Conservation (phyloP, 257 asterid species). For the Craterostigma plantagineum region DNA sequence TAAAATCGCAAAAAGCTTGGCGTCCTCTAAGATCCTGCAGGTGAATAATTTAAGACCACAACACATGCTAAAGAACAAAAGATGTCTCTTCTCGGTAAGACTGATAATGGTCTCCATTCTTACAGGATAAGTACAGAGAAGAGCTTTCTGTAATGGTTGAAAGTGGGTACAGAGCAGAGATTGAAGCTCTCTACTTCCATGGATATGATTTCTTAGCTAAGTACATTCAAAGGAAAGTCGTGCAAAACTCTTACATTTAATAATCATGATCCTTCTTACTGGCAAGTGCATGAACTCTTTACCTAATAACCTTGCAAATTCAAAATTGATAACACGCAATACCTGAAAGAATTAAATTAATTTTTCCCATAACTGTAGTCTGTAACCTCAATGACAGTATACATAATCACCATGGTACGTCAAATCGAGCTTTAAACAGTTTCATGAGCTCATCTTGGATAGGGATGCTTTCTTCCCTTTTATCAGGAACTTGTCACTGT, state of each 20-base stretch:
- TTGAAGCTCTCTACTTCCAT: conserved; percentile 79
- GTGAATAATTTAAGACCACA: conserved; percentile 11
- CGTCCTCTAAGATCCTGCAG: conserved; percentile 50
- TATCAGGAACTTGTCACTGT: conserved; percentile 46
- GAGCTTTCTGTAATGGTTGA: conserved; percentile 55
- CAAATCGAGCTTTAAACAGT: too few relatives aligned
- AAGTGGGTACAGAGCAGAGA: conserved; percentile 60
- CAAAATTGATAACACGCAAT: too few relatives aligned
- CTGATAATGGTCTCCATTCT: not conserved
- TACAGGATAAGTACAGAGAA: conserved; percentile 65
- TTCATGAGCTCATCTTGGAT: conserved; percentile 10
- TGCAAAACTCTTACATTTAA: conserved; percentile 43
- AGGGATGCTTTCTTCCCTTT: conserved; percentile 61
- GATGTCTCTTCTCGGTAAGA: not conserved
- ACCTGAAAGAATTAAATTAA: too few relatives aligned
- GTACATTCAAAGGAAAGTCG: conserved; percentile 68
- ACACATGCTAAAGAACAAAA: too few relatives aligned
- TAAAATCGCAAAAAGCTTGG: conserved; percentile 67
- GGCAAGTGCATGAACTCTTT: too few relatives aligned
- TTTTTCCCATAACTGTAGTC: too few relatives aligned
- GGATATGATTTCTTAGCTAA: conserved; percentile 59
- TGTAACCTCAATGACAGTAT: too few relatives aligned
- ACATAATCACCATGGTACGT: too few relatives aligned
- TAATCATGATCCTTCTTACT: too few relatives aligned
- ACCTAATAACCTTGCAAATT: too few relatives aligned